Evolutionary conservation across 2,329 filamentous ascomycete genomes (phyloP).

Genomic region (Cladosporium sp.): DNA sequence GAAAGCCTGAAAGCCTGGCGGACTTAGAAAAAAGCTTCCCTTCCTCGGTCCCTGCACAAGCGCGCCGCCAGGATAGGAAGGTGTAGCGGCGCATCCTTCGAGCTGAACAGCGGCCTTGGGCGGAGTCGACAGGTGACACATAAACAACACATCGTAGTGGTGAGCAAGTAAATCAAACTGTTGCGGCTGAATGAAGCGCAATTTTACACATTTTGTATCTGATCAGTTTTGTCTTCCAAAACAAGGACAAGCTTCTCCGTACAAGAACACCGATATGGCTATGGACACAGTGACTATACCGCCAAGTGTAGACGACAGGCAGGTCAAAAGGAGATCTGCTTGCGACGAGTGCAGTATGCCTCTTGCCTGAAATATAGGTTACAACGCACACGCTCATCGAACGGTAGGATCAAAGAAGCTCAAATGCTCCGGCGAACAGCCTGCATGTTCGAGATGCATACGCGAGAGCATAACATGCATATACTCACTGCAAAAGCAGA

Average conservation of each 20-base stretch:
- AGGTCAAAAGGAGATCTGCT: conserved; percentile 26
- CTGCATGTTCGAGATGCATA: conserved; percentile 44
- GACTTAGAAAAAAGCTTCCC: conserved; percentile 19
- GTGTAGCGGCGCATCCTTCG: background rate
- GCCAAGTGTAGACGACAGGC: background rate
- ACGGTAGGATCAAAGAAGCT: conserved; percentile 48
- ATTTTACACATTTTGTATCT: background rate
- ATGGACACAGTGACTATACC: background rate
- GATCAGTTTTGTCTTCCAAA: background rate
- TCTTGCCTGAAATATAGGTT: background rate
- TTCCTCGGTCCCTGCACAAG: conserved; percentile 15
- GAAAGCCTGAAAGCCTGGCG: background rate
- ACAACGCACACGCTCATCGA: background rate
- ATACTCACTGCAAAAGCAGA: conserved; percentile 51
- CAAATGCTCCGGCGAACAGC: conserved; percentile 49
- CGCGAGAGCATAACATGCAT: conserved; percentile 44
- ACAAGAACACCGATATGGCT: background rate
- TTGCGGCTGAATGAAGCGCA: background rate
- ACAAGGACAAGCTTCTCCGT: background rate
- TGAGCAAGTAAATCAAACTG: background rate
- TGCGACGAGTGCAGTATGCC: conserved; percentile 45
- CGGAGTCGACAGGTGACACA: background rate
- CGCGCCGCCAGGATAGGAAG: background rate
- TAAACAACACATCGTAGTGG: background rate
- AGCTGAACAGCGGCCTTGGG: background rate